These are phyloP conservation scores for Cryptococcus jaspeensis DNA, from an alignment of 1,284 basidiomycete genomes.

Conservation along the genomic window DNA sequence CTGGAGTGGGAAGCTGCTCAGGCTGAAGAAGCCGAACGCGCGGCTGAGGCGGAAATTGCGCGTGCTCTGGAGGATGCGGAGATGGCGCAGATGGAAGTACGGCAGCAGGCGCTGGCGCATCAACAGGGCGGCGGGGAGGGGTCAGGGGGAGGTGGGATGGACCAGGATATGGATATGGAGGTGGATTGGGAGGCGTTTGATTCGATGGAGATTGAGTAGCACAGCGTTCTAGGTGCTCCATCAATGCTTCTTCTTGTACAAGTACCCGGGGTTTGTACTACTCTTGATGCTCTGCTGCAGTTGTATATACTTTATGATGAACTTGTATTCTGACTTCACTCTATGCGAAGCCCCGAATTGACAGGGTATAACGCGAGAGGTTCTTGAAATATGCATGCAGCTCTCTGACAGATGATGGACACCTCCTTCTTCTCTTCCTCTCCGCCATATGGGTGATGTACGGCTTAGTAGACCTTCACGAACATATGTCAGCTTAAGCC, in stretches of 20 bases:
- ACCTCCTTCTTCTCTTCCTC: background rate
- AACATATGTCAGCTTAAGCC: background rate
- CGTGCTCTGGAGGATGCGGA: too few species aligned
- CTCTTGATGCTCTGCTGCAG: too few species aligned
- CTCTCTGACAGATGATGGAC: background rate
- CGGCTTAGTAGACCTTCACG: conserved; percentile 17
- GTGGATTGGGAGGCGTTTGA: conserved; percentile 31
- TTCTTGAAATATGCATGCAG: background rate
- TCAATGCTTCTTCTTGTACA: background rate
- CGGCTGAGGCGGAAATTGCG: conserved; percentile 27
- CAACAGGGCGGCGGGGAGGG: background rate
- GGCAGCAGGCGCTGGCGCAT: background rate
- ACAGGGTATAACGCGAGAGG: background rate
- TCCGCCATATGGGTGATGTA: background rate
- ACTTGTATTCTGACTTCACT: too few species aligned
- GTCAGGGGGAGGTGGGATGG: background rate
- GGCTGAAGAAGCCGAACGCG: conserved; percentile 35
- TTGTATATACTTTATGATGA: too few species aligned
- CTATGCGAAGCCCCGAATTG: too few species aligned
- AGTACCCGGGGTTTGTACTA: too few species aligned
- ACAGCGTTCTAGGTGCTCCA: background rate
- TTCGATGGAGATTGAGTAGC: conserved; percentile 31
- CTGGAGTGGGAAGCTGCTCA: conserved; percentile 36
- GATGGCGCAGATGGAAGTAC: background rate
- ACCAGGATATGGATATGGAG: conserved; percentile 21